phyloP scores from a whole-genome alignment of 345 rosid genomes.

The Salix exigua region DNA sequence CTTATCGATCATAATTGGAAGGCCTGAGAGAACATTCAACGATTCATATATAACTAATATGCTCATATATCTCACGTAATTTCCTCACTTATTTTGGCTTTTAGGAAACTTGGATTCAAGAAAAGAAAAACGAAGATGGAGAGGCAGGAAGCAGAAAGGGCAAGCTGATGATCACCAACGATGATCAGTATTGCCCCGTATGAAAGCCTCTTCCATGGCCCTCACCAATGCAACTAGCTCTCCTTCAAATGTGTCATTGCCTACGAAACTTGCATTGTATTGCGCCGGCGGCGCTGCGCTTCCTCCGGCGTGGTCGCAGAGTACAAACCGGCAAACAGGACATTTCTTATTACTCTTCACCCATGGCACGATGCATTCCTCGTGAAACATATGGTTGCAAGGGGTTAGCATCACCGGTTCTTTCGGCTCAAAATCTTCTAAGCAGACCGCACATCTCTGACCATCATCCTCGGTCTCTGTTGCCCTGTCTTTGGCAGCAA shows the following conservation, averaged over 20 bases:
- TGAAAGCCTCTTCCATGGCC: slow-evolving; percentile 43
- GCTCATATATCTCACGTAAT: too few relatives aligned
- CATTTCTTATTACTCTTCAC: slow-evolving; percentile 56
- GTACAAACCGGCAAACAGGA: slow-evolving; percentile 60
- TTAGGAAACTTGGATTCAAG: too few relatives aligned
- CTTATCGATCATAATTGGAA: too few relatives aligned
- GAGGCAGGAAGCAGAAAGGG: too few relatives aligned
- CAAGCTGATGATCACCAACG: background rate
- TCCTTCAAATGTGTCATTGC: slow-evolving; percentile 20
- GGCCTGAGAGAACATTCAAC: too few relatives aligned
- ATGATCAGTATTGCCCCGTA: slow-evolving; percentile 19
- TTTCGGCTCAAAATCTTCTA: slow-evolving; percentile 72
- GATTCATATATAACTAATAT: too few relatives aligned
- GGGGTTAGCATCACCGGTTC: slow-evolving; percentile 70
- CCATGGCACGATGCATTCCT: slow-evolving; percentile 81
- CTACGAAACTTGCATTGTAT: background rate
- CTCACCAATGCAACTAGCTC: slow-evolving; percentile 41
- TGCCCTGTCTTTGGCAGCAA: background rate
- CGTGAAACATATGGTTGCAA: slow-evolving; percentile 85
- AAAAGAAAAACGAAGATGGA: too few relatives aligned
- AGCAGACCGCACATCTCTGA: slow-evolving; percentile 63
- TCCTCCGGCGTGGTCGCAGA: slow-evolving; percentile 27
- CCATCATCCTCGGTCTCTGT: slow-evolving; percentile 42
- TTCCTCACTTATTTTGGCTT: too few relatives aligned
- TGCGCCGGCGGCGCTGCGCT: slow-evolving; percentile 1